Base-by-base conservation (phyloP, 2,329 filamentous ascomycete species). In the Ceratocystis lukuohia region DNA sequence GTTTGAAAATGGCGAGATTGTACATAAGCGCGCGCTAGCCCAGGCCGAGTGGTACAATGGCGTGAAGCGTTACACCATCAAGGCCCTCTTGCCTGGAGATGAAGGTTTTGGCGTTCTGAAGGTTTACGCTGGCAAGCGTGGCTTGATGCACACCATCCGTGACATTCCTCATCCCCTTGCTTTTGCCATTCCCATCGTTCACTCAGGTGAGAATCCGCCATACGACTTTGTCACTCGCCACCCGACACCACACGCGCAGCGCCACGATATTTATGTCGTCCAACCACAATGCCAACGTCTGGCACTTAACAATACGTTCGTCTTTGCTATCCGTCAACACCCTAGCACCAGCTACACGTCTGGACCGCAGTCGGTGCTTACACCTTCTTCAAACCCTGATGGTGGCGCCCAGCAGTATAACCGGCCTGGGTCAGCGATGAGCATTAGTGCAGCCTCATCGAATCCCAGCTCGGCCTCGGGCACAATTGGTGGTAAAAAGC, bases 131-230 rank as follows among this genome's bases (percentile, higher is more conserved):
- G 94, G 95, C 68, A 94, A 92, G 75, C 86, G 92, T 69, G 95
- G 95, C 0, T 80, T 99, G 65, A 97, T 97, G 92, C 94, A 97
- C 77, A 95, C 89, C 69, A 93, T 94, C 79, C 94, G 94, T 75
- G 90, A 96, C 74, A 96, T 96, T 66, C 92, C 94, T 6, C 93
- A 99, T 73, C 87, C 92, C 1, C 78, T 99, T 65, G 92, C 93
- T 0, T 87, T 97, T 70, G 86, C 91, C 2, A 77, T 99, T n/a
- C 93, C 94, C 0, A 86, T 99, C 64, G 83, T 91, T 46, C 94
- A 99, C 75, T 88, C 85, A 0, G 94, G 94, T 68, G 88, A 93
- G 71, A 99, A 99, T 73, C 94, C 94, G 2, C 84, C 89, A 0
- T 99, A 96, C 75, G 91, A 96, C 68, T 99, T 97, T 75, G 82